phyloP scores from a whole-genome alignment of 208 protist genomes.

The Angomonas ambiguus region DNA sequence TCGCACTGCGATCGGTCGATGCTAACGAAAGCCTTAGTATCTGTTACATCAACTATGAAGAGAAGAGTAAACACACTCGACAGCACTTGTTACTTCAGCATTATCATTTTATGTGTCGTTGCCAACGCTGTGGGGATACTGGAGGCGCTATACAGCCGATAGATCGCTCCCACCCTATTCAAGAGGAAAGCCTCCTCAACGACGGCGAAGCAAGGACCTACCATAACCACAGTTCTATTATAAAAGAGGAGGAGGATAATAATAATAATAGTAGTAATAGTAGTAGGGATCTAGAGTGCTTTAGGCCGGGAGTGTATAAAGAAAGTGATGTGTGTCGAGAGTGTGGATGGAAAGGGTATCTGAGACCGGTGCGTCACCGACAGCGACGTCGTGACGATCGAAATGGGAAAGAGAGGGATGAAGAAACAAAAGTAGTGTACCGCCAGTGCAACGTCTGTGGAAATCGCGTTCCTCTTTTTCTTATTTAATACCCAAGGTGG shows the following conservation, averaged over 20 bases:
- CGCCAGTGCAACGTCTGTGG: constrained; percentile 5
- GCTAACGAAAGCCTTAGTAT: constrained; percentile 52
- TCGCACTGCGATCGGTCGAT: constrained; percentile 49
- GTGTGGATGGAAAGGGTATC: constrained; percentile 45
- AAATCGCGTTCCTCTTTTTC: not conserved
- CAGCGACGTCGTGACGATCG: not conserved
- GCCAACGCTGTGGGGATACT: constrained; percentile 37
- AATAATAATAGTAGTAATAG: not conserved
- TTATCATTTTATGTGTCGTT: constrained; percentile 70
- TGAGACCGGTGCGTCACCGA: constrained; percentile 28
- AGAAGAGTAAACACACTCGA: constrained; percentile 50
- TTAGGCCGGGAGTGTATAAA: not conserved
- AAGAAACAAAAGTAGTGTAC: not conserved
- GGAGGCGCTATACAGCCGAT: not conserved
- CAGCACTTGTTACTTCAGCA: constrained; percentile 40
- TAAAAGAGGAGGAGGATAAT: not conserved
- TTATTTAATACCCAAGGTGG: not conserved
- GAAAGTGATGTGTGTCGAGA: constrained; percentile 22
- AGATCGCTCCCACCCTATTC: too few relatives aligned
- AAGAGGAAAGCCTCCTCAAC: too few relatives aligned
- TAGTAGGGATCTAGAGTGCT: not conserved
- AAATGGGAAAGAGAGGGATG: not conserved
- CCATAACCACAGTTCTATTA: not conserved
- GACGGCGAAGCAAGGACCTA: too few relatives aligned
- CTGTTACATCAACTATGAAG: constrained; percentile 68